These are phyloP conservation scores for Pseudogymnoascus pannorum DNA, from an alignment of 2,329 filamentous ascomycete species.

Conservation along the genomic window DNA sequence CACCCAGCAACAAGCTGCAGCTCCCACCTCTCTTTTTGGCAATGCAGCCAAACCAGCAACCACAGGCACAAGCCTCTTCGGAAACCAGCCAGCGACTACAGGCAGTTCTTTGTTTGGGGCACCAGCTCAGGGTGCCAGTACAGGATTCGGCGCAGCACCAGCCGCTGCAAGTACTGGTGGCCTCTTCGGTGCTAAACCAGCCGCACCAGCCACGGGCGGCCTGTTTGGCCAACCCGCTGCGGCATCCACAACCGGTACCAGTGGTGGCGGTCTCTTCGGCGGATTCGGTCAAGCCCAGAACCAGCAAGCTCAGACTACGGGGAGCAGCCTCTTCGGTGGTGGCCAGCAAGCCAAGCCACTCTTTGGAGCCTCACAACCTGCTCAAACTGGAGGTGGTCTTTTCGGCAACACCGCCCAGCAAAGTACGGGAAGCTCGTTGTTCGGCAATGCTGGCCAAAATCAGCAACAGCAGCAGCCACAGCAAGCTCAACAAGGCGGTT, in stretches of 20 bases:
- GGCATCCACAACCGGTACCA: constrained; percentile 30
- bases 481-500: constrained; percentile 47
- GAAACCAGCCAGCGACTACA: constrained; percentile 25
- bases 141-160: constrained; percentile 18
- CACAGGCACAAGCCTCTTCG: constrained; percentile 29
- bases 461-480: constrained; percentile 30
- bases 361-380: constrained; percentile 40
- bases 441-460: constrained; percentile 23
- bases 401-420: constrained; percentile 45
- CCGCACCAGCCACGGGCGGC: constrained; percentile 29
- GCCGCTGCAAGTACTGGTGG: constrained; percentile 31
- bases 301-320: constrained; percentile 33
- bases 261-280: constrained; percentile 32
- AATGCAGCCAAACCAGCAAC: constrained; percentile 23
- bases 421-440: constrained; percentile 18
- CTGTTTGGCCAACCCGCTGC: constrained; percentile 35
- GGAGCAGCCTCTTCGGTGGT: constrained; percentile 45
- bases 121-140: not conserved
- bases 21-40: constrained; percentile 31
- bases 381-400: constrained; percentile 40
- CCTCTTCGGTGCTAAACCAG: constrained; percentile 34
- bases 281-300: constrained; percentile 30
- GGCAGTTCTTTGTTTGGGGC: constrained; percentile 15
- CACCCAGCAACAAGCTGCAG: constrained; percentile 35
- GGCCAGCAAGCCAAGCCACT: constrained; percentile 50